Conservation (phyloP, 768 basidiomycete genomes). For the Boletus sp. region DNA sequence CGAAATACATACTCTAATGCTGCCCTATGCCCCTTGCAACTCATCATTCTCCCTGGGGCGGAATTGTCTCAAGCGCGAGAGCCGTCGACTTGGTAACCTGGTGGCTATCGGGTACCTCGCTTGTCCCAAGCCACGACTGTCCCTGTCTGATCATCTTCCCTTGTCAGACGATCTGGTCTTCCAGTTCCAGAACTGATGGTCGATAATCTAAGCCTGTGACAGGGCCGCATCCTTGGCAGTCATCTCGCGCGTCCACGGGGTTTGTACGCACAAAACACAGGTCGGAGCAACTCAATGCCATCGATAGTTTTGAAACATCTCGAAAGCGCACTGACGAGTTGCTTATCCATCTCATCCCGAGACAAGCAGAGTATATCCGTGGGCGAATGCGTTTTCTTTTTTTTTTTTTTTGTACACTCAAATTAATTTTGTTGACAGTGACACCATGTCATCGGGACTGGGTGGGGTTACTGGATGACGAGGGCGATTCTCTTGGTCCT, state of each 20-base stretch:
- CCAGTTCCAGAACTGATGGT: not conserved
- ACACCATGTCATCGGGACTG: not conserved
- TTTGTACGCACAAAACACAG: not conserved
- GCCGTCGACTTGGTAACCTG: not conserved
- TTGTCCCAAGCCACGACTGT: not conserved
- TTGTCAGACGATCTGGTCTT: not conserved
- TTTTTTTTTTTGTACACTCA: too few relatives aligned
- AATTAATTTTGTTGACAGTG: not conserved
- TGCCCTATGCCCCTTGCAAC: not conserved
- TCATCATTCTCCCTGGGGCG: too few relatives aligned
- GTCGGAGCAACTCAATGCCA: not conserved
- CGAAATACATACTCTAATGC: not conserved
- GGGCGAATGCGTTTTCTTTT: too few relatives aligned
- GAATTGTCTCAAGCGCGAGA: too few relatives aligned
- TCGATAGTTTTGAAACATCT: slow-evolving; percentile 3
- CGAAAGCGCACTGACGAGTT: not conserved
- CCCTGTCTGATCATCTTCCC: not conserved
- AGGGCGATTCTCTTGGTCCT: not conserved
- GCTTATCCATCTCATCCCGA: not conserved
- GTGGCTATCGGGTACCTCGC: not conserved
- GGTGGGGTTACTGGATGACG: not conserved
- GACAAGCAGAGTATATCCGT: not conserved
- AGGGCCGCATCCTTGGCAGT: not conserved
- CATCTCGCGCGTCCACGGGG: not conserved
- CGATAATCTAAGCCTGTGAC: not conserved